Conservation (phyloP, 371 early-diverging fungal species). For the Syncephalastrum racemosum region DNA sequence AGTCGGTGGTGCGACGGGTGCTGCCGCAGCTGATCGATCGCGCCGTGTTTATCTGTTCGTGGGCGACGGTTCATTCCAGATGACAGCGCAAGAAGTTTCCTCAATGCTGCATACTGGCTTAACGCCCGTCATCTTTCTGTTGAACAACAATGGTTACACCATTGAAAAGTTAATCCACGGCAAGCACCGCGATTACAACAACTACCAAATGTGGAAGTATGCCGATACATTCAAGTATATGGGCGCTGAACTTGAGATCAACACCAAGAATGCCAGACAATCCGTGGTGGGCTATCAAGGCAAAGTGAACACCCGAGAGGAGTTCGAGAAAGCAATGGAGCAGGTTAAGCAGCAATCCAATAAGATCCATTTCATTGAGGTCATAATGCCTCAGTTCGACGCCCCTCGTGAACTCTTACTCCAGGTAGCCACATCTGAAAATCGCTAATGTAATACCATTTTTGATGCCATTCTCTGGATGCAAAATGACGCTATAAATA, state of each 20-base stretch:
- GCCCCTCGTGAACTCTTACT: constrained; percentile 33
- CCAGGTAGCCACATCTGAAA: constrained; percentile 26
- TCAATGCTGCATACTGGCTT: constrained; percentile 50
- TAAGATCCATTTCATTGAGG: constrained; percentile 39
- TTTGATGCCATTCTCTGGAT: not conserved
- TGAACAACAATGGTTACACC: constrained; percentile 56
- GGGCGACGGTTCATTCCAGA: constrained; percentile 56
- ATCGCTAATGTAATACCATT: constrained; percentile 4
- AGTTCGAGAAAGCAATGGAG: constrained; percentile 35
- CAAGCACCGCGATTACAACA: constrained; percentile 42
- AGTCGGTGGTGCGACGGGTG: constrained; percentile 37
- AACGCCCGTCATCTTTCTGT: constrained; percentile 43
- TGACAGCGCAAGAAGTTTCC: constrained; percentile 49
- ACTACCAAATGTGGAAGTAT: constrained; percentile 51
- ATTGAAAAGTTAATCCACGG: constrained; percentile 56
- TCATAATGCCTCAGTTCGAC: constrained; percentile 39
- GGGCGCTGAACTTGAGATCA: constrained; percentile 27
- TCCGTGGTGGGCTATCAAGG: constrained; percentile 25
- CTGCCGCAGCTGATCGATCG: constrained; percentile 30
- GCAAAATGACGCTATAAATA: too few relatives aligned
- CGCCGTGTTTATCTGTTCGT: constrained; percentile 42
- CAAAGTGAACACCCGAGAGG: constrained; percentile 25
- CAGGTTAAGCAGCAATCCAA: constrained; percentile 19
- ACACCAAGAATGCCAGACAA: constrained; percentile 12
- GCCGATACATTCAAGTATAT: constrained; percentile 40